Evolutionary conservation across 2,329 filamentous ascomycete species (phyloP), one percentile per base, ranked within the genome.

Genomic region (Teratosphaeria zuluensis): DNA sequence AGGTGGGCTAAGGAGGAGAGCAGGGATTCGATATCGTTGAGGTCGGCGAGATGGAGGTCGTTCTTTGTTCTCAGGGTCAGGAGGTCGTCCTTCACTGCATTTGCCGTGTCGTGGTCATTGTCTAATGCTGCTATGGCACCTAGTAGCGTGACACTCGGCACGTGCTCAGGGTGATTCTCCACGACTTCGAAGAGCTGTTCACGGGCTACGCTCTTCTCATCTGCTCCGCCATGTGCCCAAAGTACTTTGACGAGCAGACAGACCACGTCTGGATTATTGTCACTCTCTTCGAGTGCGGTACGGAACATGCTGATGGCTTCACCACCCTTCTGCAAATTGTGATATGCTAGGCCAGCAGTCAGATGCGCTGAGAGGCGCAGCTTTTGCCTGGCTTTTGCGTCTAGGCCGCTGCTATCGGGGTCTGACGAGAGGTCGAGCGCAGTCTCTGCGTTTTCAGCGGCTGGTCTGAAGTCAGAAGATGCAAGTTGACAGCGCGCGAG

Each of bases 181-280:
- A 96, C 86, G 38, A 88, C 86, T 14, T 86, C 85, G 67, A 96
- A 92, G 0, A 99, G 80, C 63, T 89, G 83, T 56, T 88, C 85
- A 3, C 90, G 83, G 16, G 92, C 92, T 61, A 88, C 84, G 55
- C 86, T 84, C 53, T 87, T 84, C 58, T 92, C 88, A 0, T 85
- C 80, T 6, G 87, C 83, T 0, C 85, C 84, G 8, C 89, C 91
- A 63, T 90, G 90, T 0, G 92, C 92, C 92, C 94, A 99, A 0
- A 97, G 80, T 0, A 97, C 89, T 73, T 97, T 90, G 0, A 92
- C 89, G 12, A 97, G 79, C 12, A 96, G 79, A 68, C 92, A 96
- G 0, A 91, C 86, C 1, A 92, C 87, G 68, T 96, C 91, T 0
- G 92, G 88, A 61, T 90, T 85, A 42, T 83, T 82, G 32, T 83